Base-by-base conservation (phyloP, 2,329 filamentous ascomycete species). In the Septoria linicola region DNA sequence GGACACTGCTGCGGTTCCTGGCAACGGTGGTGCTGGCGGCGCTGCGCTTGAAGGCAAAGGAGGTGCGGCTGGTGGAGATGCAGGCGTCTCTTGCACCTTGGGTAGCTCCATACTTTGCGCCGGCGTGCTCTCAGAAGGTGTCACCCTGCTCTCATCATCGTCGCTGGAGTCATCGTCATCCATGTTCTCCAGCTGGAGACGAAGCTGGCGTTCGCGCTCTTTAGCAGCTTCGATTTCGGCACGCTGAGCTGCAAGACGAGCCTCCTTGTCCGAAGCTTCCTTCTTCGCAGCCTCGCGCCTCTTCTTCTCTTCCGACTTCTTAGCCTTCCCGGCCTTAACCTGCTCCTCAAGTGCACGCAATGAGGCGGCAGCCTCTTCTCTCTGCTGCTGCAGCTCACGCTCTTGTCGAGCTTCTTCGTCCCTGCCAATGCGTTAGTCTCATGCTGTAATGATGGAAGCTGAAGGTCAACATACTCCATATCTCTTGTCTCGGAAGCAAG, bases 241-340 rank as follows among this genome's bases (percentile, higher is more conserved):
- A 61, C 89, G 84, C 63, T 93, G 88, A 30, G 88, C 86, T 19
- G 88, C 88, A 58, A 96, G 76, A 68, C 87, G 86, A 46, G 84
- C 78, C 69, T 97, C 92, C 68, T 95, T 91, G 63, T 96, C 89
- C 70, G 89, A 92, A 6, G 90, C 83, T 61, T 93, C 89, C 42
- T 87, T 87, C 65, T 88, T 78, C 8, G 90, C 90, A 17, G 89
- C 92, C 74, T 96, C 91, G 76, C 90, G 93, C 63, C 82, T 86
- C 57, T 85, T 88, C 77, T 95, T 96, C 73, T 96, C 93, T 70
- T 99, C 93, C 61, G 95, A 88, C 72, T 96, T 97, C 77, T 89
- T 92, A 45, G 97, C 74, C 75, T 97, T 99, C 64, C 91, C 89
- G 67, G 91, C 88, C 57, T 85, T 85, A 45, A 97, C 90, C 70